Conservation (phyloP, 1,284 basidiomycete species). For the Rhodotorula sp. region DNA sequence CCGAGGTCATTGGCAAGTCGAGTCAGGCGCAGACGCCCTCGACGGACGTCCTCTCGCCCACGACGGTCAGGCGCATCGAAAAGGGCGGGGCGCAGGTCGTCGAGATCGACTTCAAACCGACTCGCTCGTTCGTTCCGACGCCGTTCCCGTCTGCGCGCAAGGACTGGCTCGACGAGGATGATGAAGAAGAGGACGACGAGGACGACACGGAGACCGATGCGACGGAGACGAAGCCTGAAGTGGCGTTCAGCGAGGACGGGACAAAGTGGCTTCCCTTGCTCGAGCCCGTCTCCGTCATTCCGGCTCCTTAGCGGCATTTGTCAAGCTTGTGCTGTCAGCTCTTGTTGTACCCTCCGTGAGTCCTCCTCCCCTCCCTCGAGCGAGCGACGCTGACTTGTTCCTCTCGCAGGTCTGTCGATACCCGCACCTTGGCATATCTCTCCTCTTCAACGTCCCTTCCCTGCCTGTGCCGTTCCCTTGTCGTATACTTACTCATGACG, state of each 20-base stretch:
- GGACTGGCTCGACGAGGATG: conserved; percentile 13
- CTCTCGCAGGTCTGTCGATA: too few species aligned
- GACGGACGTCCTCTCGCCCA: conserved; percentile 11
- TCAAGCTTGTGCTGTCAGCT: too few species aligned
- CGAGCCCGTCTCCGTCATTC: too few species aligned
- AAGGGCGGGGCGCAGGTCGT: background rate
- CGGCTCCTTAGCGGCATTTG: too few species aligned
- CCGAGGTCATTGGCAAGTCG: conserved; percentile 16
- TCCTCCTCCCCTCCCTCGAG: too few species aligned
- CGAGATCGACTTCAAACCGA: conserved; percentile 9
- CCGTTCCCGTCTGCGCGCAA: conserved; percentile 15
- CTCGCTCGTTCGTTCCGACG: conserved; percentile 9
- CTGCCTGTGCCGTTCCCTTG: background rate
- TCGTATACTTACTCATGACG: background rate
- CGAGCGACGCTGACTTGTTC: too few species aligned
- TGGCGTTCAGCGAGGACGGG: too few species aligned
- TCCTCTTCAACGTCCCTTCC: background rate
- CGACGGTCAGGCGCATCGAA: background rate
- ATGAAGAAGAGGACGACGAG: conserved; percentile 13
- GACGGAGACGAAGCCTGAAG: background rate
- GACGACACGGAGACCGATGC: background rate
- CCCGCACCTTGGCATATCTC: too few species aligned
- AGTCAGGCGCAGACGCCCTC: conserved; percentile 17
- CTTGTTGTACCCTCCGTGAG: too few species aligned
- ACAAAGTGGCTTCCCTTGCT: too few species aligned